phyloP scores from a whole-genome alignment of 345 rosid genomes.

The Brassica carinata region DNA sequence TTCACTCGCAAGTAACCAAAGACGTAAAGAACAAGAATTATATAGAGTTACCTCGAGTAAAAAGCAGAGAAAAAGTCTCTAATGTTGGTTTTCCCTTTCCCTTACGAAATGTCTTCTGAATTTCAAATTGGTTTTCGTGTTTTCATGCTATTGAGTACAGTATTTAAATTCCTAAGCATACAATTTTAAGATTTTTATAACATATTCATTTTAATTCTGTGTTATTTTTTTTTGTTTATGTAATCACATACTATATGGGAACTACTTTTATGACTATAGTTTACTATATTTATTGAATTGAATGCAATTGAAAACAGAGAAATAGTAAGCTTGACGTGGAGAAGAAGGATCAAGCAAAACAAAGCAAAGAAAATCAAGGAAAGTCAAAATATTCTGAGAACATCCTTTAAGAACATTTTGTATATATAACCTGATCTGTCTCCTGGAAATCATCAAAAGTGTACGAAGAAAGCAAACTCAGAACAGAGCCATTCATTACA shows the following conservation, averaged over 20 bases:
- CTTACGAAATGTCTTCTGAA: conserved; percentile 24
- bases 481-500: neutral
- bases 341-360: conserved; percentile 27
- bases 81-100: neutral
- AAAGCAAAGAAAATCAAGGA: conserved; percentile 15
- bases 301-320: conserved; percentile 11
- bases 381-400: conserved; percentile 18
- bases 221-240: neutral
- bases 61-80: neutral
- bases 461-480: conserved; percentile 1
- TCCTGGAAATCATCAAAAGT: conserved; percentile 27
- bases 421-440: conserved; percentile 23
- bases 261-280: neutral
- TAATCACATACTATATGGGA: neutral
- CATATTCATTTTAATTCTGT: neutral
- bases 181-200: neutral
- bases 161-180: neutral
- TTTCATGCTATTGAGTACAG: conserved; percentile 29
- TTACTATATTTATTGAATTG: neutral
- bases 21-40: neutral
- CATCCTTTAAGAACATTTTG: neutral
- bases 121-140: conserved; percentile 29
- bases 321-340: conserved; percentile 38
- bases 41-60: neutral
- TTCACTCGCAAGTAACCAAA: neutral